A percentile compares a stretch with the other conserved stretches of the same genome.
Conservation (phyloP, 192 early-diverging fungal genomes). For the Rhizophagus clarus region DNA sequence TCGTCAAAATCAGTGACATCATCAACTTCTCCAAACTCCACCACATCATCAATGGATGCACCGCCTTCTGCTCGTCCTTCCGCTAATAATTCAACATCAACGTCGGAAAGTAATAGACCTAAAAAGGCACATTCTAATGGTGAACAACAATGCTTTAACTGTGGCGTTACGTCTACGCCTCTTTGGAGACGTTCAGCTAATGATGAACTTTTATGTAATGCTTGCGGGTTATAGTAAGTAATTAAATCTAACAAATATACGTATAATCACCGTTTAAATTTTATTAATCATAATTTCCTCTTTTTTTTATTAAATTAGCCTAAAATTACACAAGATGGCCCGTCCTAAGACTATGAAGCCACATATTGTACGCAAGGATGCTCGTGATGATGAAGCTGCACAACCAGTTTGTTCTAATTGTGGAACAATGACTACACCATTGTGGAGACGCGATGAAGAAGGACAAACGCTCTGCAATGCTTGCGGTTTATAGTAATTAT, state of each 20-base stretch:
- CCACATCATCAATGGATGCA: not conserved
- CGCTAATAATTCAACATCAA: not conserved
- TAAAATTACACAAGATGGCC: conserved; percentile 83
- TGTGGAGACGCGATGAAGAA: conserved; percentile 85
- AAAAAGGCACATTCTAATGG: conserved; percentile 29
- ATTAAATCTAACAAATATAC: not conserved
- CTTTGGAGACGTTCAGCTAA: conserved; percentile 90
- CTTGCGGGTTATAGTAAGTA: conserved; percentile 92
- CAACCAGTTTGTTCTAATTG: conserved; percentile 72
- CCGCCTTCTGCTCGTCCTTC: not conserved
- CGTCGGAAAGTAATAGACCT: not conserved
- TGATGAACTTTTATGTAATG: conserved; percentile 92
- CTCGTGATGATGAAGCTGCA: conserved; percentile 41
- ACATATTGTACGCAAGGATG: conserved; percentile 62
- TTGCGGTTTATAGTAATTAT: conserved; percentile 58
- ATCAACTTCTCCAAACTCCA: not conserved
- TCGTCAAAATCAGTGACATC: not conserved
- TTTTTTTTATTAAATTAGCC: conserved; percentile 29
- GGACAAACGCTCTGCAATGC: conserved; percentile 49
- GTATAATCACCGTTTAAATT: not conserved
- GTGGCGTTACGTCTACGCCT: conserved; percentile 83
- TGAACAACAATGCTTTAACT: conserved; percentile 52
- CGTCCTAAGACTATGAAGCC: conserved; percentile 82
- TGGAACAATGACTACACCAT: conserved; percentile 80
- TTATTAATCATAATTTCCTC: not conserved